Conservation (phyloP, 257 asterid species). For the Leptodermis oblonga region DNA sequence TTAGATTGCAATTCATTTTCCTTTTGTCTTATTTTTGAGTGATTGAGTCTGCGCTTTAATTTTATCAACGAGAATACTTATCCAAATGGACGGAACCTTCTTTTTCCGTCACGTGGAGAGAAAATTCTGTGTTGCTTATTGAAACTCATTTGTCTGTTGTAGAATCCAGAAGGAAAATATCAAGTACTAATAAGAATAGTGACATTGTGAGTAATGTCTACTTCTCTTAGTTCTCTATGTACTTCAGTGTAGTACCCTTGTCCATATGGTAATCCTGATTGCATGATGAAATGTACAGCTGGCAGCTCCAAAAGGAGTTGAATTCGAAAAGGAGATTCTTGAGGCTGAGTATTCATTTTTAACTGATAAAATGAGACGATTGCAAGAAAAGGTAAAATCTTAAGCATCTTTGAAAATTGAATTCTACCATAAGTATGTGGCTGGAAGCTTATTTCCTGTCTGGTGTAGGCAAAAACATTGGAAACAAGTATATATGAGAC, state of each 20-base stretch:
- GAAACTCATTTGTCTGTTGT: conserved; percentile 22
- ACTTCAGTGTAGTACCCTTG: conserved; percentile 5
- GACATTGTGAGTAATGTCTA: conserved; percentile 50
- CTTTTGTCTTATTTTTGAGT: not conserved
- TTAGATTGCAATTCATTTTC: conserved; percentile 5
- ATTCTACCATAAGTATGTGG: conserved; percentile 6
- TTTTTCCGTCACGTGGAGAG: not conserved
- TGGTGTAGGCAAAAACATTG: conserved; percentile 61
- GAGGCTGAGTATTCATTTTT: conserved; percentile 76
- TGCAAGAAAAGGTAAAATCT: conserved; percentile 65
- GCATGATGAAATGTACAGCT: conserved; percentile 35
- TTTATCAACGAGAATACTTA: not conserved
- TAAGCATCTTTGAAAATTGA: not conserved
- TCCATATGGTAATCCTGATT: conserved; percentile 21
- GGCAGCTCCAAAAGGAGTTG: conserved; percentile 68
- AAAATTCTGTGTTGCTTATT: conserved; percentile 10
- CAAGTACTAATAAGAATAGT: conserved; percentile 43
- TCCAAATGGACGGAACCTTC: not conserved
- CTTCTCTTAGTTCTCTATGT: conserved; percentile 21
- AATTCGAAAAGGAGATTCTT: conserved; percentile 73
- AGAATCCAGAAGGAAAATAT: conserved; percentile 68
- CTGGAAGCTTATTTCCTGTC: not conserved
- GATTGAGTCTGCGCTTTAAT: not conserved
- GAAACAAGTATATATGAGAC: conserved; percentile 67
- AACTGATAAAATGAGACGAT: conserved; percentile 66